Base-by-base conservation (phyloP, 129 eudicot genomes). In the Daucus carota region DNA sequence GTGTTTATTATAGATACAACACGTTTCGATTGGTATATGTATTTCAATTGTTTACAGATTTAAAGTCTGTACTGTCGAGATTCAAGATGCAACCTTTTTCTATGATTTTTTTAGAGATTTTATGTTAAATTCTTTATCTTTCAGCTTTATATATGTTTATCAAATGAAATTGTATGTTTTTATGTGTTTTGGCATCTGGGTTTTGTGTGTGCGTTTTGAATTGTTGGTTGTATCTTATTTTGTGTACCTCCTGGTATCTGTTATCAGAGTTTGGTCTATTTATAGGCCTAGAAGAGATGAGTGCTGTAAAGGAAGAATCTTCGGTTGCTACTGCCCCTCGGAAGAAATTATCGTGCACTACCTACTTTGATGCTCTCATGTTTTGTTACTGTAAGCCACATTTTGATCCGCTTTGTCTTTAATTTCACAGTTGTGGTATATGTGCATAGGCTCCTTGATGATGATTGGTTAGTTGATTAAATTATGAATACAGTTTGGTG, bases 321-420 rank as follows among this genome's bases (percentile, higher is more conserved):
- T 31, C 80, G 42, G 42, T 57, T 57, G 12, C 14, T 40, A 79
- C 72, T 34, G 74, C 74, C 22, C 82, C 86, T 15, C 79, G 83
- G 52, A 84, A 82, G 79, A 76, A 80, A 73, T 47, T 93, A 17
- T 83, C 92, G 26, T 93, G 98, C 87, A 83, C 83, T 60, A 66
- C 85, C 40, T 75, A 67, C 74, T 91, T 94, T 72, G 97, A 91
- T 78, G 88, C 94, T 46, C 90, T 94, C 42, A 91, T 93, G 92
- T 94, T 89, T 75, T 94, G 99, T 82, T 94, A 94, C 75, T 94
- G 99, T 91, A 91, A 73, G 85, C 77, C 62, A 47, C 69, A 52
- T 50, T 54, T 52, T 69, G 73, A 36, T 83, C 34, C 32, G 20
- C 20, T 24, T 14, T 4, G 12, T 57, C 5, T 36, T 36, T 36